Evolutionary conservation across 352 stramenopile genomes (phyloP).

Genomic region (Pythium dissotocum): DNA sequence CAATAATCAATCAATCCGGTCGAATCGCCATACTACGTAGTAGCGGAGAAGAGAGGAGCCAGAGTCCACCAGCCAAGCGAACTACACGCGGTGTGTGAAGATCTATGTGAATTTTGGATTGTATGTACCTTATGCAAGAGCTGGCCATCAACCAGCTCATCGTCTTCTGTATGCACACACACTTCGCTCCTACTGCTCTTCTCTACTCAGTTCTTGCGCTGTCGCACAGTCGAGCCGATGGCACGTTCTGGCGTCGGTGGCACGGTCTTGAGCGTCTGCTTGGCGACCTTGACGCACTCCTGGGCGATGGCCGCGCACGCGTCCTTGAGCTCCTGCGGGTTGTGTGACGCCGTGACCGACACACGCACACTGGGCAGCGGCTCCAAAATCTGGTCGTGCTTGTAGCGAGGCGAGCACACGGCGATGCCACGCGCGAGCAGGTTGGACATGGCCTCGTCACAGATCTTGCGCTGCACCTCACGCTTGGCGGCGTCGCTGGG

Average conservation of each 20-base stretch:
- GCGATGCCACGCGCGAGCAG: constrained; percentile 62
- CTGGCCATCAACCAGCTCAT: neutral
- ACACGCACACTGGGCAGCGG: constrained; percentile 73
- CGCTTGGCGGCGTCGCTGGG: constrained; percentile 52
- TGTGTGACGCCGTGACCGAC: constrained; percentile 74
- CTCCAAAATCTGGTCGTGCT: constrained; percentile 59
- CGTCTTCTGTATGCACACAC: neutral
- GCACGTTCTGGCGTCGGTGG: constrained; percentile 22
- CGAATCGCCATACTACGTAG: too few relatives aligned
- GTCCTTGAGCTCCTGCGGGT: constrained; percentile 48
- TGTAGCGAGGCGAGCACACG: constrained; percentile 76
- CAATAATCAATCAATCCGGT: too few relatives aligned
- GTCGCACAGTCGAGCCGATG: constrained; percentile 35
- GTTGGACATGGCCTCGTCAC: constrained; percentile 64
- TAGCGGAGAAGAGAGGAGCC: too few relatives aligned
- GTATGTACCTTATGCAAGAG: constrained; percentile 1
- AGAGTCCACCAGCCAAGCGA: neutral
- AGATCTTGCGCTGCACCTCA: constrained; percentile 53
- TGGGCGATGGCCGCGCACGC: constrained; percentile 60
- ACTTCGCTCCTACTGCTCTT: neutral
- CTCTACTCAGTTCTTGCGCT: constrained; percentile 38
- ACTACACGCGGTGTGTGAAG: neutral
- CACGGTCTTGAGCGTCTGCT: constrained; percentile 40
- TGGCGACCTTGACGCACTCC: constrained; percentile 56
- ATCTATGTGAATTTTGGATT: constrained; percentile 5